phyloP scores from a whole-genome alignment of 139 green algal species.

The Chlamydomonas incerta region DNA sequence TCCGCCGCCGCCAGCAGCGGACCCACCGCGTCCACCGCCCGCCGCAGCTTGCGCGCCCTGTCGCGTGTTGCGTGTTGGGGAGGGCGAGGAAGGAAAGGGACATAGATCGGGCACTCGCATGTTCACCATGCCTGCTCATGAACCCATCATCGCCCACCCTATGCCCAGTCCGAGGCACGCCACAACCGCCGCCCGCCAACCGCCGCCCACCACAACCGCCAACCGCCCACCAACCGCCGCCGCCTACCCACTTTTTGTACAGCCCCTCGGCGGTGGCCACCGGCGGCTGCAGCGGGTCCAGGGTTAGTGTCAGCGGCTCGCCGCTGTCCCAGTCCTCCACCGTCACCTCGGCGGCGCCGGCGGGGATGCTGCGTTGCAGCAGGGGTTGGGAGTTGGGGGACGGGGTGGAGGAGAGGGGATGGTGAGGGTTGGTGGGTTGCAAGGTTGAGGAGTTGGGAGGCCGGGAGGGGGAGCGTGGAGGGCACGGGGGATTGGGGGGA shows the following conservation, averaged over 20 bases:
- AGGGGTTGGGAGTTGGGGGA: neutral
- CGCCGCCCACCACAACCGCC: too few relatives aligned
- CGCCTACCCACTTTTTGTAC: conserved; percentile 62
- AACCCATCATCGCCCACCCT: too few relatives aligned
- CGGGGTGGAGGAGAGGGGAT: too few relatives aligned
- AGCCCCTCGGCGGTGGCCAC: conserved; percentile 68
- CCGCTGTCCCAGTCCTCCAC: conserved; percentile 91
- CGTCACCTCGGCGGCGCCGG: conserved; percentile 26
- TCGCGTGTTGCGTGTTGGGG: neutral
- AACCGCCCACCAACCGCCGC: too few relatives aligned
- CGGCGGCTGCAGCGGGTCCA: conserved; percentile 70
- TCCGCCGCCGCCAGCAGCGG: conserved; percentile 75
- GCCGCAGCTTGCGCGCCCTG: conserved; percentile 74
- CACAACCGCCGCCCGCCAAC: too few relatives aligned
- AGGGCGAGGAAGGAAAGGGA: neutral
- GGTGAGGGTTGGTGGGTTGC: too few relatives aligned
- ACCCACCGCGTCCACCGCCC: conserved; percentile 67
- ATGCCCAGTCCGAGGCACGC: too few relatives aligned
- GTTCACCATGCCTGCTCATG: too few relatives aligned
- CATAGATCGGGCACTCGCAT: too few relatives aligned
- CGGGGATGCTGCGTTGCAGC: conserved; percentile 1
- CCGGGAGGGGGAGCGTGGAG: too few relatives aligned
- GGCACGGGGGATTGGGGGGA: neutral
- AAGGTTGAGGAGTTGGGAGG: too few relatives aligned
- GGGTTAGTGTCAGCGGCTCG: conserved; percentile 57